phyloP scores from a whole-genome alignment of 2,329 filamentous ascomycete species.

The Thermoascus crustaceus region DNA sequence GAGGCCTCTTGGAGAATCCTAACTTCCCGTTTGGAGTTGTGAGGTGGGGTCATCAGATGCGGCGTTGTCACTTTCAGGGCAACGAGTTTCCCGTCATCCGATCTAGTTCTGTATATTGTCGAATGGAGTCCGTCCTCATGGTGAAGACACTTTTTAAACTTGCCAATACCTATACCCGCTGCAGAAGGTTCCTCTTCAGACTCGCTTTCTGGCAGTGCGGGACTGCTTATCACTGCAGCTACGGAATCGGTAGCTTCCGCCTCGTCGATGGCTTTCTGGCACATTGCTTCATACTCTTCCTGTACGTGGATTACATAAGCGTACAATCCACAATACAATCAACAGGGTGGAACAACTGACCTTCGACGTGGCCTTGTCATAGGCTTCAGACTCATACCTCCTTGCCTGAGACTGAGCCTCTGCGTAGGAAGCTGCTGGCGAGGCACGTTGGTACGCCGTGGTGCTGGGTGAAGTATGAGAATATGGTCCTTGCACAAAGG shows the following conservation, averaged over 20 bases:
- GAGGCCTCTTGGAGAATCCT: constrained; percentile 60
- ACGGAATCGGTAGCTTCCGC: constrained; percentile 17
- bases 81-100: constrained; percentile 38
- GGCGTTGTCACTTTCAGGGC: constrained; percentile 84
- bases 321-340: not conserved
- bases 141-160: constrained; percentile 49
- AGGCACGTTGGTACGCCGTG: constrained; percentile 39
- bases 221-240: constrained; percentile 16
- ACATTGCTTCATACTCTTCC: constrained; percentile 48
- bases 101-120: constrained; percentile 63
- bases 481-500: constrained; percentile 3
- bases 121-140: constrained; percentile 67
- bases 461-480: constrained; percentile 31
- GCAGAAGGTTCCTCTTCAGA: constrained; percentile 17
- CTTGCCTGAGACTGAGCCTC: constrained; percentile 54
- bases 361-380: constrained; percentile 29
- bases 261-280: constrained; percentile 31
- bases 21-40: constrained; percentile 72
- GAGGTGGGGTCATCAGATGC: constrained; percentile 64
- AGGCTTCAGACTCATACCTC: constrained; percentile 48
- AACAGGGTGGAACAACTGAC: constrained; percentile 15
- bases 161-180: constrained; percentile 41
- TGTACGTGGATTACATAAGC: constrained; percentile 28
- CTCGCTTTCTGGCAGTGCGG: constrained; percentile 14
- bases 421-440: constrained; percentile 36